phyloP scores from a whole-genome alignment of 75 land plant genomes.

The Pinus tabuliformis region DNA sequence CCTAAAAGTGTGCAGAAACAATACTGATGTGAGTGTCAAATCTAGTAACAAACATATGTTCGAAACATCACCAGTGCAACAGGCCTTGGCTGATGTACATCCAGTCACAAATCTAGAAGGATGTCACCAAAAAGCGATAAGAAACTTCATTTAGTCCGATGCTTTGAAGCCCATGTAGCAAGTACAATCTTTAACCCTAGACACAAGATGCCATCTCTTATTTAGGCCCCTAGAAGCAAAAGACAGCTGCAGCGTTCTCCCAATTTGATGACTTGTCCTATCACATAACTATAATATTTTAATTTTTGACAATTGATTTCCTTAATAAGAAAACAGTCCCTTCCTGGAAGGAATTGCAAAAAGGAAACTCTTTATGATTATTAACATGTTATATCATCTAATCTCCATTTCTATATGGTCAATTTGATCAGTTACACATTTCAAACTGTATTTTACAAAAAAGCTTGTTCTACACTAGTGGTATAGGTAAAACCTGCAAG shows the following conservation, averaged over 20 bases:
- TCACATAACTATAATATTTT: not conserved
- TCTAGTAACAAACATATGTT: not conserved
- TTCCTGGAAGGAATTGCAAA: not conserved
- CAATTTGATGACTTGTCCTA: not conserved
- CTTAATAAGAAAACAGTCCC: not conserved
- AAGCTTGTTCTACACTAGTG: not conserved
- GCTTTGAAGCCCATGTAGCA: not conserved
- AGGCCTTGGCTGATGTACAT: not conserved
- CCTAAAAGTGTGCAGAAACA: not conserved
- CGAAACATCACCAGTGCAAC: not conserved
- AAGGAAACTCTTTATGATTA: not conserved
- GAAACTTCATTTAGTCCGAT: no score
- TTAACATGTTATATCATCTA: not conserved
- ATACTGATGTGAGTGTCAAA: not conserved
- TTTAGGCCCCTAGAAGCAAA: not conserved
- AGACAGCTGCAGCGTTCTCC: not conserved
- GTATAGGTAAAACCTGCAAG: not conserved
- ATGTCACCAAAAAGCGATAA: not conserved
- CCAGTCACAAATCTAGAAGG: not conserved
- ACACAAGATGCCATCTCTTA: not conserved
- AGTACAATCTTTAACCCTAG: not conserved
- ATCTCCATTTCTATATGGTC: not conserved
- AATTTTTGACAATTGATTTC: not conserved
- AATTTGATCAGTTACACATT: not conserved
- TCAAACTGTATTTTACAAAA: not conserved